Conservation (phyloP, 257 asterid species). For the Vinca minor region DNA sequence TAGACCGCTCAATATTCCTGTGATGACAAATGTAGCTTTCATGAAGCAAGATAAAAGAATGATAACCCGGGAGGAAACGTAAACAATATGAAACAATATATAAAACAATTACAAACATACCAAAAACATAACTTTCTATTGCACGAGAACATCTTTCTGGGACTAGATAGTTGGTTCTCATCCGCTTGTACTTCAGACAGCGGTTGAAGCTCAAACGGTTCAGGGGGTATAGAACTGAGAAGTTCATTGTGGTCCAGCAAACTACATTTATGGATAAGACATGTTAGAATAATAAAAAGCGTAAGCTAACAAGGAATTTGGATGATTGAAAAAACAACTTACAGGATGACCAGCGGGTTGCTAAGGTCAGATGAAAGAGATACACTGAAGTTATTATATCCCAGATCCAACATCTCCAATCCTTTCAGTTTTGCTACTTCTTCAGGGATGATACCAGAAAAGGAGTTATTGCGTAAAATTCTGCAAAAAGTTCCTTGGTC, state of each 20-base stretch:
- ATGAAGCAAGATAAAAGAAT: slow-evolving; percentile 9
- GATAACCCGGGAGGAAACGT: background rate
- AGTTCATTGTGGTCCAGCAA: slow-evolving; percentile 63
- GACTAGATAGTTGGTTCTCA: slow-evolving; percentile 26
- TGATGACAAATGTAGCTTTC: slow-evolving; percentile 9
- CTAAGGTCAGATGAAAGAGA: slow-evolving; percentile 47
- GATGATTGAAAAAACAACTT: slow-evolving; percentile 21
- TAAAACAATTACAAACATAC: background rate
- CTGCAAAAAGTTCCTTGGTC: slow-evolving; percentile 30
- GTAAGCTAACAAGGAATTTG: background rate
- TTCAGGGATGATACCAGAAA: slow-evolving; percentile 63
- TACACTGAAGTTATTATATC: slow-evolving; percentile 73
- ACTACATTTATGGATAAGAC: slow-evolving; percentile 26
- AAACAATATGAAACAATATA: background rate
- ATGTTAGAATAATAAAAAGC: background rate
- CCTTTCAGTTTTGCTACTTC: slow-evolving; percentile 48
- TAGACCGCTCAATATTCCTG: slow-evolving; percentile 37
- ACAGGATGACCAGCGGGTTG: slow-evolving; percentile 49
- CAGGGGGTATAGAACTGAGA: slow-evolving; percentile 32
- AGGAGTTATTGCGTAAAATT: slow-evolving; percentile 71
- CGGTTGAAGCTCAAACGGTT: slow-evolving; percentile 40
- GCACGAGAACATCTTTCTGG: slow-evolving; percentile 22
- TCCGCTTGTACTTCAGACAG: slow-evolving; percentile 52
- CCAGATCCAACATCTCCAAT: slow-evolving; percentile 69
- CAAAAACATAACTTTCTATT: slow-evolving; percentile 14